Evolutionary conservation across 257 asterid genomes (phyloP).

Genomic region (Penstemon eatonii): DNA sequence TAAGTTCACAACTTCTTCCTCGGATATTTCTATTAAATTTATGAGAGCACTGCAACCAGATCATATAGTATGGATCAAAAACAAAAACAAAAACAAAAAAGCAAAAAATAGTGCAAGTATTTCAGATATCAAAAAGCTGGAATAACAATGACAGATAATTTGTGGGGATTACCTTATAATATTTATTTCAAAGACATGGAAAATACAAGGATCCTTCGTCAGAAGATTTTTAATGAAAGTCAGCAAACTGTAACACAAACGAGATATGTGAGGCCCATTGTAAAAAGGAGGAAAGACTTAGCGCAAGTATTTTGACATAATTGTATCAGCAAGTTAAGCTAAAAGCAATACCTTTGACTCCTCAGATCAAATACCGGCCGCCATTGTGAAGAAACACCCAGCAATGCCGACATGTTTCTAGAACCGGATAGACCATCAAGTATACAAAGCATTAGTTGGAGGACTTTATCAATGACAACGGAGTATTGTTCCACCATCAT

Average conservation of each 20-base stretch:
- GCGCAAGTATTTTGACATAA: conserved; percentile 9
- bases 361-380: conserved; percentile 57
- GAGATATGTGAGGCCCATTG: conserved; percentile 21
- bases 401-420: conserved; percentile 40
- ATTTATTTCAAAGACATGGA: conserved; percentile 48
- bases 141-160: conserved; percentile 16
- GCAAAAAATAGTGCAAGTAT: neutral
- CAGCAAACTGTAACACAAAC: conserved; percentile 57
- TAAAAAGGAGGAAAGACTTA: conserved; percentile 18
- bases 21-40: conserved; percentile 54
- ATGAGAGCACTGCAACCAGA: conserved; percentile 69
- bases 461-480: conserved; percentile 51
- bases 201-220: conserved; percentile 48
- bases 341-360: conserved; percentile 61
- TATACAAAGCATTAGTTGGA: conserved; percentile 62
- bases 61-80: conserved; percentile 24
- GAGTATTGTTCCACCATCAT: conserved; percentile 39
- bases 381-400: conserved; percentile 54
- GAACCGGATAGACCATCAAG: conserved; percentile 58
- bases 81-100: neutral
- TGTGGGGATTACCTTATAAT: conserved; percentile 54
- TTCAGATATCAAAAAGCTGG: conserved; percentile 8
- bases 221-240: conserved; percentile 61
- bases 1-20: conserved; percentile 60
- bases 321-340: conserved; percentile 24